Percentiles rank a stretch among this genome's conserved stretches.
phyloP scores from a whole-genome alignment of 2,329 filamentous ascomycete species.

The Chrysoporthe puriensis region DNA sequence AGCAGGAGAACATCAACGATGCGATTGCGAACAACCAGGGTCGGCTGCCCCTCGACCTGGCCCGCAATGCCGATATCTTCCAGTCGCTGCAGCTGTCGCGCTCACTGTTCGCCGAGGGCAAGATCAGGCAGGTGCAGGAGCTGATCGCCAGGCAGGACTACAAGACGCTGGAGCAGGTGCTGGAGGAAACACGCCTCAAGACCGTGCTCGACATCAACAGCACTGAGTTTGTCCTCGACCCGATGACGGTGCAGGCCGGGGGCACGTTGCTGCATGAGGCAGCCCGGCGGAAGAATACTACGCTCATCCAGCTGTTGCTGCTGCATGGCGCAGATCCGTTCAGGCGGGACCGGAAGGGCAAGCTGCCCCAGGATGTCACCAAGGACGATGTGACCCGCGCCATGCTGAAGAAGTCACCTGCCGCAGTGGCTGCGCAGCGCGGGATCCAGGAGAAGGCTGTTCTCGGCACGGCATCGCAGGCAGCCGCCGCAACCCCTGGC shows the following conservation, averaged over 20 bases:
- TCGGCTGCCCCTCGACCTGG: conserved; percentile 84
- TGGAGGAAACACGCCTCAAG: conserved; percentile 85
- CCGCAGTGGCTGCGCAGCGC: conserved; percentile 89
- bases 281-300: conserved; percentile 81
- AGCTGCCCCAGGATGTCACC: conserved; percentile 92
- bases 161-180: conserved; percentile 73
- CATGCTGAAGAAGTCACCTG: conserved; percentile 92
- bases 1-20: conserved; percentile 85
- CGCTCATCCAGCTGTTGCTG: conserved; percentile 85
- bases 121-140: conserved; percentile 81
- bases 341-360: conserved; percentile 90
- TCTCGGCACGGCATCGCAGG: conserved; percentile 68
- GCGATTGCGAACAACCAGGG: conserved; percentile 82
- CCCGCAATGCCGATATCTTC: conserved; percentile 92
- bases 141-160: conserved; percentile 76
- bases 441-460: conserved; percentile 98
- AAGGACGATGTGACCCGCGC: conserved; percentile 88
- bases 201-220: conserved; percentile 91
- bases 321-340: conserved; percentile 97
- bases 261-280: conserved; percentile 94
- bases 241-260: conserved; percentile 75
- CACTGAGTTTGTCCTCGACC: conserved; percentile 83
- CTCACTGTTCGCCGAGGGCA: conserved; percentile 86
- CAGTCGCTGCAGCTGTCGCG: conserved; percentile 90
- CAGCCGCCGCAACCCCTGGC: conserved; percentile 55